Evolutionary conservation across 2,329 filamentous ascomycete genomes (phyloP).

Genomic region (Pezicula neosporulosa): DNA sequence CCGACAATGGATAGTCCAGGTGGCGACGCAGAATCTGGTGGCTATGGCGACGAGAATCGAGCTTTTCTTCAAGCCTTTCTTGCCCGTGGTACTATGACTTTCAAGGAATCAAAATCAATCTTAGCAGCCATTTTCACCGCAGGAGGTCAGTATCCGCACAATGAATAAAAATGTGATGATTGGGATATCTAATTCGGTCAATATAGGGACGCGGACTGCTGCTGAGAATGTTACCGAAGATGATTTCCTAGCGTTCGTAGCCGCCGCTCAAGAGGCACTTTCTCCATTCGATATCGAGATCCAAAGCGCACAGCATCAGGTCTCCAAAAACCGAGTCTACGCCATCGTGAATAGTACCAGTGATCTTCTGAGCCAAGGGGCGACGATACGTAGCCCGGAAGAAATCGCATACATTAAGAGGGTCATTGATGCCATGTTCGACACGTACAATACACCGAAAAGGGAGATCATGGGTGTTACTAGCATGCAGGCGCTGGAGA

Average conservation of each 20-base stretch:
- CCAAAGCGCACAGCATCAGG: constrained; percentile 68
- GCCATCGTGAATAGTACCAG: constrained; percentile 85
- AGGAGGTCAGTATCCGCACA: constrained; percentile 9
- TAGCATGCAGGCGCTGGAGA: constrained; percentile 70
- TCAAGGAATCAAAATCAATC: constrained; percentile 67
- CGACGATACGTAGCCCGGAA: constrained; percentile 75
- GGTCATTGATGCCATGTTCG: constrained; percentile 87
- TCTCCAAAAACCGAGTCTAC: constrained; percentile 63
- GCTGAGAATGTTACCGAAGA: constrained; percentile 64
- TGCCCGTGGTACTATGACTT: constrained; percentile 72
- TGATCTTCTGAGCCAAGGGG: constrained; percentile 81
- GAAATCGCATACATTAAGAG: constrained; percentile 90
- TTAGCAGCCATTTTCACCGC: constrained; percentile 72
- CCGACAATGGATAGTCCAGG: constrained; percentile 9
- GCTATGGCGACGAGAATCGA: constrained; percentile 60
- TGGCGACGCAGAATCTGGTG: constrained; percentile 4
- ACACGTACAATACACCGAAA: constrained; percentile 75
- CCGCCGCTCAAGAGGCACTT: constrained; percentile 67
- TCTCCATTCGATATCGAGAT: constrained; percentile 87
- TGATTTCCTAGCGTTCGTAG: constrained; percentile 66
- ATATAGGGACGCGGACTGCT: constrained; percentile 41
- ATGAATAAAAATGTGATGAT: not conserved
- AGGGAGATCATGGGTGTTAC: constrained; percentile 82
- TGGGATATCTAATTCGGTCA: not conserved
- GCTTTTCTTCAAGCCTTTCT: constrained; percentile 91